Evolutionary conservation across 495 filamentous ascomycete genomes (phyloP).

Genomic region (Lasiosphaeriaceae sp.): DNA sequence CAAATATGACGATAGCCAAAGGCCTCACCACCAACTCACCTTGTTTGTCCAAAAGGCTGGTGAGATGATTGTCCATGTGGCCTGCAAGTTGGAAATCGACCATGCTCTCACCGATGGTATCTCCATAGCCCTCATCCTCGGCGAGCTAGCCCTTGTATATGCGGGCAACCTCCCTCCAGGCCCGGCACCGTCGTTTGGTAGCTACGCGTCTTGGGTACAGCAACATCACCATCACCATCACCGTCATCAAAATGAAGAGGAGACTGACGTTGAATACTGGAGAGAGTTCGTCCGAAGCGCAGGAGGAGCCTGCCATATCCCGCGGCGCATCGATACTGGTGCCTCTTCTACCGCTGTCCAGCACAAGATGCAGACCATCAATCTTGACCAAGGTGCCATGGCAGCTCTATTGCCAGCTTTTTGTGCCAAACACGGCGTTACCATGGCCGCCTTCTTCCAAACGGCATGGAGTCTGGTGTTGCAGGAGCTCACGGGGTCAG

Average conservation of each 20-base stretch:
- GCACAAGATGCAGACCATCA: constrained; percentile 14
- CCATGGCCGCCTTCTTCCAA: constrained; percentile 28
- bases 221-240: too few species aligned
- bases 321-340: too few species aligned
- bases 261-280: constrained; percentile 22
- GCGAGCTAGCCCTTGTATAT: background rate
- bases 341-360: too few species aligned
- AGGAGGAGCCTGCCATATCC: too few species aligned
- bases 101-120: constrained; percentile 64
- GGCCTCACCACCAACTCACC: constrained; percentile 46
- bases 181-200: constrained; percentile 21
- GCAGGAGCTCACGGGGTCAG: constrained; percentile 44
- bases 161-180: too few species aligned
- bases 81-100: constrained; percentile 55
- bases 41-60: constrained; percentile 31
- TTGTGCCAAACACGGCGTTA: constrained; percentile 18
- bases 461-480: constrained; percentile 41
- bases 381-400: constrained; percentile 1
- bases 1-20: constrained; percentile 34
- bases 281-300: constrained; percentile 19
- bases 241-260: too few species aligned
- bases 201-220: constrained; percentile 43
- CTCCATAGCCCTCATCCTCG: constrained; percentile 43
- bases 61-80: constrained; percentile 30
- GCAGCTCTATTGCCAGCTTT: too few species aligned